phyloP scores from a whole-genome alignment of 345 rosid genomes.

The Limnanthes douglasii region DNA sequence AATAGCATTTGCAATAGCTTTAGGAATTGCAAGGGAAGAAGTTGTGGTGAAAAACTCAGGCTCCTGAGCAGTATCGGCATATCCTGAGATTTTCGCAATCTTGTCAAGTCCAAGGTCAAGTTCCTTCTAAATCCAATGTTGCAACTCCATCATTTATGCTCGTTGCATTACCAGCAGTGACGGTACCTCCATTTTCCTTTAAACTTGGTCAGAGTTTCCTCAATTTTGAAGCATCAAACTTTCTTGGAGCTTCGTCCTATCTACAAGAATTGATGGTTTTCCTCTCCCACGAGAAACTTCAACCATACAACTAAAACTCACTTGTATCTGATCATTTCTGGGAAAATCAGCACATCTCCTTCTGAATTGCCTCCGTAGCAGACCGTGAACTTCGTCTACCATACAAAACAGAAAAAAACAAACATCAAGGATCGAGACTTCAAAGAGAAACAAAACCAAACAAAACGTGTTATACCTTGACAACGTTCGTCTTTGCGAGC shows the following conservation, averaged over 20 bases:
- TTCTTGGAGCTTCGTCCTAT: no score
- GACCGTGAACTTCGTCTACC: conserved; percentile 51
- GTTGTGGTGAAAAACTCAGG: no score
- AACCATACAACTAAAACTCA: no score
- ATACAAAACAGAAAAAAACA: conserved; percentile 1
- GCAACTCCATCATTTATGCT: no score
- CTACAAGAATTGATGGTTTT: no score
- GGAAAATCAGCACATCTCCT: conserved; percentile 91
- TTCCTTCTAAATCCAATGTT: no score
- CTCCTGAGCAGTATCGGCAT: no score
- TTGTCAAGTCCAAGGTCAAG: no score
- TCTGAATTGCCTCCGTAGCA: conserved; percentile 53
- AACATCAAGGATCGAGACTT: background rate
- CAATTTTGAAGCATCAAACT: conserved; percentile 89
- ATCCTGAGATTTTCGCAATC: no score
- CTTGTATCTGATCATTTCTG: conserved; percentile 89
- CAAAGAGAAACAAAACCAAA: conserved; percentile 2
- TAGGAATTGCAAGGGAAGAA: no score
- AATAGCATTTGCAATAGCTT: no score
- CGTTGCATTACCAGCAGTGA: conserved; percentile 97
- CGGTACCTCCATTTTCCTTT: conserved; percentile 81
- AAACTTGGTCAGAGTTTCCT: conserved; percentile 94
- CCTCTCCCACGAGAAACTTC: no score
- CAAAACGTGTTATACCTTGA: conserved; percentile 24
- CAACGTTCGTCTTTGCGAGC: conserved; percentile 45